Evolutionary conservation across 305 asterid species (phyloP), one percentile per base, ranked within the genome.

Genomic region (Fraxinus sp.): DNA sequence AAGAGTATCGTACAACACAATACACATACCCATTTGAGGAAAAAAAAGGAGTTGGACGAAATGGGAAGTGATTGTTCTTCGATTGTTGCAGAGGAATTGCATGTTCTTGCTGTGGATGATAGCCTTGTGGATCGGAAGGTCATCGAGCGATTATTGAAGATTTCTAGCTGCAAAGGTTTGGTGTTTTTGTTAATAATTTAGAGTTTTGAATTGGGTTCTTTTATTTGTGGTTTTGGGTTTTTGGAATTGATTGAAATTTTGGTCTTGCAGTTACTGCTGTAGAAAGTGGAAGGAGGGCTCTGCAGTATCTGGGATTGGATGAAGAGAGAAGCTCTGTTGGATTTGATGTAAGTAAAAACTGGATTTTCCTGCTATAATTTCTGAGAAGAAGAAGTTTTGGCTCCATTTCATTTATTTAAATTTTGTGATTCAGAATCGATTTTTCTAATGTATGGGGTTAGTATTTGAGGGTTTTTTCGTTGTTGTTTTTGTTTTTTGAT

Each of bases 41-140:
- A n/a, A 55, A 55, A 28, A 28, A 28, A 1, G 9, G 3, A 55
- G 20, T 55, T n/a, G 66, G 80, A 70, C 68, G 77, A 87, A 49
- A 70, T 84, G 84, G 85, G 78, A 3, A 82, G 87, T 62, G 90
- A 83, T 84, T 86, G 88, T 76, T 89, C 89, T 36, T 86, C 88
- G 2, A 82, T 78, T 73, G 84, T 74, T 18, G 89, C 37, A 74
- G 88, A 88, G 52, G 95, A 94, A 71, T 85, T 93, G 39, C 98
- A 93, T 85, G 98, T 95, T 84, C 98, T 95, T 55, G 98, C 98
- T 32, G 98, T 95, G 1, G 98, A 92, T 85, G 98, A 95, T 74
- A 93, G 98, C 20, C 83, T 89, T 33, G 96, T 93, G 4, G 98
- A 93, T 83, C 76, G 98, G 86, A 95, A 89, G 88, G 98, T 95